phyloP scores from a whole-genome alignment of 305 asterid genomes.

The Solanum chacoense region DNA sequence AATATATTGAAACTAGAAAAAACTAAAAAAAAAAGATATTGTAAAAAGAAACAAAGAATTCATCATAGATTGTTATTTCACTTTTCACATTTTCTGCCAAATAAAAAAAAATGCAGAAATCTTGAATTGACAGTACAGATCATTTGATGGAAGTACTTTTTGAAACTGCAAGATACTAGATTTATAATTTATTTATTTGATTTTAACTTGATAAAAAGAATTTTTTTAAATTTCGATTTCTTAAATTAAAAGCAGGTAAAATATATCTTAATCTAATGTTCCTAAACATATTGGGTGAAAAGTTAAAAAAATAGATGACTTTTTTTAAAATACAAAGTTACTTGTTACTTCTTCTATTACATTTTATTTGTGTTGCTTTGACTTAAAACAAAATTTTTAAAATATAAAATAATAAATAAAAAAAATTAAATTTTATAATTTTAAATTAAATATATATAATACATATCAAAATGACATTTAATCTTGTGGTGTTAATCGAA shows the following conservation, averaged over 20 bases:
- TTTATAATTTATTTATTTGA: neutral
- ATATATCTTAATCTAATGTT: neutral
- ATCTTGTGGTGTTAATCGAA: too few relatives aligned
- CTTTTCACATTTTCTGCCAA: neutral
- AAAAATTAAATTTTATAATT: too few relatives aligned
- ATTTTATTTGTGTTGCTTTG: neutral
- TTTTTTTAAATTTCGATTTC: neutral
- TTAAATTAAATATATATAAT: too few relatives aligned
- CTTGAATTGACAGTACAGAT: neutral
- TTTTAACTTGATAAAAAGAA: neutral
- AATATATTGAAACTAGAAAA: neutral
- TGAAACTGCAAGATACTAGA: neutral
- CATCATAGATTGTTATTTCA: neutral
- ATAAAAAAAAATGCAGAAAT: neutral
- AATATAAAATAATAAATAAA: neutral
- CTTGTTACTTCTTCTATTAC: neutral
- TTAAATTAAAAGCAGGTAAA: neutral
- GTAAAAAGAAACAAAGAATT: neutral
- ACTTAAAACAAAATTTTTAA: neutral
- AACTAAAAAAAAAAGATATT: neutral
- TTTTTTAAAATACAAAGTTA: too few relatives aligned
- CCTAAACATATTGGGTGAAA: rapidly evolving
- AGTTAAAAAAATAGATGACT: neutral
- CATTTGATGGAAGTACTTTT: neutral
- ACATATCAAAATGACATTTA: too few relatives aligned